A percentile compares a stretch with the other conserved stretches of the same genome.
Evolutionary conservation across 139 green algal species (phyloP).

Genomic region (Edaphochlamys debaryana): DNA sequence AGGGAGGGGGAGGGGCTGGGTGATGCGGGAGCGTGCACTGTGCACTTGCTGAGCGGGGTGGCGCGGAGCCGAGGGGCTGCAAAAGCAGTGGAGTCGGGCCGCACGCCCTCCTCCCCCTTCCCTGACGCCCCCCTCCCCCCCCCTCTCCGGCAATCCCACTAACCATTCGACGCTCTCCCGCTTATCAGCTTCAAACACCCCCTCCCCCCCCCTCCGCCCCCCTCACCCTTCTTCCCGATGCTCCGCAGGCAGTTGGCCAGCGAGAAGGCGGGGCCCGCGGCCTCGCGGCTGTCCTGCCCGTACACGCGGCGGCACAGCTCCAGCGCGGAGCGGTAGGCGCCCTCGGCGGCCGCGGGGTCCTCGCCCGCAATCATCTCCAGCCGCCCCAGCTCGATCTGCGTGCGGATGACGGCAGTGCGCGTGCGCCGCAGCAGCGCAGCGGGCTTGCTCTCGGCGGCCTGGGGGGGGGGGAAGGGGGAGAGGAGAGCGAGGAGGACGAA

Average conservation of each 20-base stretch:
- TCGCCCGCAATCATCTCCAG: conserved; percentile 32
- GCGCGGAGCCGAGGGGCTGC: too few species aligned
- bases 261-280: conserved; percentile 7
- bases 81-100: too few species aligned
- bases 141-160: too few species aligned
- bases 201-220: background rate
- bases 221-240: conserved; percentile 34
- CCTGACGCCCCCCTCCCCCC: background rate
- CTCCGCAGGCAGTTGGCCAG: conserved; percentile 31
- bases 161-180: too few species aligned
- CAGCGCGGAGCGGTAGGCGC: conserved; percentile 24
- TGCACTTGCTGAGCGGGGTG: too few species aligned
- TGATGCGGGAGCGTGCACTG: background rate
- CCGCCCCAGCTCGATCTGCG: conserved; percentile 28
- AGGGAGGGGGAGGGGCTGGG: background rate
- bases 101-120: too few species aligned
- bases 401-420: conserved; percentile 26
- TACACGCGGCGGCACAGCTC: conserved; percentile 1
- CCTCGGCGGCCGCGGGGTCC: conserved; percentile 8
- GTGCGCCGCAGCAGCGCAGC: conserved; percentile 11
- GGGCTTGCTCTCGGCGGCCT: background rate
- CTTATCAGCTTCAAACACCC: too few species aligned
- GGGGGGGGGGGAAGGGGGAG: too few species aligned
- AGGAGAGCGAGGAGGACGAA: too few species aligned
- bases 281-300: conserved; percentile 19